These are phyloP conservation scores for Morella rubra DNA, from an alignment of 306 rosid species.

Conservation along the genomic window DNA sequence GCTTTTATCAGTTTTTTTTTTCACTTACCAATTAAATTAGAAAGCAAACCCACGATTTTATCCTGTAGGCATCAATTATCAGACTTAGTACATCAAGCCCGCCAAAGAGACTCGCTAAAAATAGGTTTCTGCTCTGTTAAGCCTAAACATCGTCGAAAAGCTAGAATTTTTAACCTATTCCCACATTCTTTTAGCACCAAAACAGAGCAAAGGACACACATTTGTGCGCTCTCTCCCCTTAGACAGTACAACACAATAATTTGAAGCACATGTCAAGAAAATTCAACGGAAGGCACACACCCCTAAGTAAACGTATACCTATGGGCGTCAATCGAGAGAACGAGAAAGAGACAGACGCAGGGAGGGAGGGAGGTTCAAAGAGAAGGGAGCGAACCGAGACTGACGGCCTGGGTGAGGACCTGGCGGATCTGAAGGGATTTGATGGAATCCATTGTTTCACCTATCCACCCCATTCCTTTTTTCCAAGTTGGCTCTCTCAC, in stretches of 20 bases:
- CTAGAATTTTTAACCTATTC: not conserved
- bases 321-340: no score
- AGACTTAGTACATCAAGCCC: not conserved
- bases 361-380: slow-evolving; percentile 4
- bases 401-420: slow-evolving; percentile 69
- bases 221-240: not conserved
- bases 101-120: no score
- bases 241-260: not conserved
- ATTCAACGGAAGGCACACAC: not conserved
- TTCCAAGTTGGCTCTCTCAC: not conserved
- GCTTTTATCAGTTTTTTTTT: no score
- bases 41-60: no score
- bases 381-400: slow-evolving; percentile 62
- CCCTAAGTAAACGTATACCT: no score
- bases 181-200: slow-evolving; percentile 1
- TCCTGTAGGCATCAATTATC: not conserved
- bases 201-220: not conserved
- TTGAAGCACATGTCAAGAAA: not conserved
- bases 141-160: not conserved
- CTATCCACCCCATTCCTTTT: slow-evolving; percentile 67
- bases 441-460: slow-evolving; percentile 67
- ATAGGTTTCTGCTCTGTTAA: not conserved
- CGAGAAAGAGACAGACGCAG: not conserved
- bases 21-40: no score
- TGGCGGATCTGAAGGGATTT: slow-evolving; percentile 90